A percentile compares a stretch with the other conserved stretches of the same genome.
Conservation (phyloP, 2,329 filamentous ascomycete species). For the Pezicula neosporulosa region DNA sequence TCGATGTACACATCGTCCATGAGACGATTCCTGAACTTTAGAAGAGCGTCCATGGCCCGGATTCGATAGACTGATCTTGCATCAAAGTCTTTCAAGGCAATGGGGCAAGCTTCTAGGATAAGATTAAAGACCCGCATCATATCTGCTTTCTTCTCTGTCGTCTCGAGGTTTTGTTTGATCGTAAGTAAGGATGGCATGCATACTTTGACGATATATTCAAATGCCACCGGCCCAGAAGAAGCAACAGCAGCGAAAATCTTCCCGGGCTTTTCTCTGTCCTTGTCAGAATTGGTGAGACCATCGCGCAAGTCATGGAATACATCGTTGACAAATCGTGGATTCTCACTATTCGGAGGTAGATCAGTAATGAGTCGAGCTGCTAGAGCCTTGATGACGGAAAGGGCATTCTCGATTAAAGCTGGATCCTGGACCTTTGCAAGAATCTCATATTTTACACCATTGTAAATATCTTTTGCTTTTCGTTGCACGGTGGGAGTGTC, state of each 20-base stretch:
- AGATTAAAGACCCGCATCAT: constrained; percentile 23
- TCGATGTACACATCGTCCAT: constrained; percentile 19
- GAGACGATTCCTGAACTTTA: constrained; percentile 9
- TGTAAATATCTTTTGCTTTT: constrained; percentile 25
- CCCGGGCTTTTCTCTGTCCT: constrained; percentile 1
- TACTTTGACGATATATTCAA: constrained; percentile 15
- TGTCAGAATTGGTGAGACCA: constrained; percentile 3
- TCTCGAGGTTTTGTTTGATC: constrained; percentile 16
- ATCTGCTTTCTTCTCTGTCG: constrained; percentile 17
- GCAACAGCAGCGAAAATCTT: constrained; percentile 19
- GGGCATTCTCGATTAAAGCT: constrained; percentile 22
- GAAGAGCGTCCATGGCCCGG: constrained; percentile 6
- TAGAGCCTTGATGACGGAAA: constrained; percentile 19
- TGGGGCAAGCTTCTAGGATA: constrained; percentile 11
- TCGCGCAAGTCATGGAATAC: background rate
- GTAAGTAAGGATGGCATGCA: constrained; percentile 15
- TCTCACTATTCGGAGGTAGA: background rate
- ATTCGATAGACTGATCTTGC: background rate
- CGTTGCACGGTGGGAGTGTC: constrained; percentile 9
- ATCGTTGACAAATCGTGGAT: constrained; percentile 2
- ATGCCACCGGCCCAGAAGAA: constrained; percentile 14
- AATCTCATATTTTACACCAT: constrained; percentile 29
- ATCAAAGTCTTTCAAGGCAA: background rate
- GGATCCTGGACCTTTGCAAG: constrained; percentile 24
- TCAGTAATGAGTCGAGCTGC: background rate